Percentiles rank a stretch among this genome's conserved stretches.
These are phyloP conservation scores for Monosporascus sp. DNA, from an alignment of 2,329 filamentous ascomycete genomes.

Conservation along the genomic window DNA sequence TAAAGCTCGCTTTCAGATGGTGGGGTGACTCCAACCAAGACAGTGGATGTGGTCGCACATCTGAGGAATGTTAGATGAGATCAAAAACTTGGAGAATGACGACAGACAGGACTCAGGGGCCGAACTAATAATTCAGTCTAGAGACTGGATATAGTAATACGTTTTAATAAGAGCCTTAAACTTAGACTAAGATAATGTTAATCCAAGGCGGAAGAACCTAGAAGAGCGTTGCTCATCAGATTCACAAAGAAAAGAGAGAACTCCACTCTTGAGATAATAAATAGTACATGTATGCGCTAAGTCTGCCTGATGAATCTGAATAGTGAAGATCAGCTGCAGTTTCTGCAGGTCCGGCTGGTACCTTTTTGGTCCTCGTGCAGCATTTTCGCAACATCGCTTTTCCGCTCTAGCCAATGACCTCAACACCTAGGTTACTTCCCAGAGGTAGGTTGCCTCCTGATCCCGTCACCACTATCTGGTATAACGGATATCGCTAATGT, in stretches of 20 bases:
- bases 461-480: too few species aligned
- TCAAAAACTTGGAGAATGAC: not conserved
- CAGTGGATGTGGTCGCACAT: not conserved
- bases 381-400: not conserved
- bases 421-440: not conserved
- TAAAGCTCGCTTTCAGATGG: not conserved
- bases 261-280: too few species aligned
- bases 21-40: not conserved
- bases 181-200: not conserved
- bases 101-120: not conserved
- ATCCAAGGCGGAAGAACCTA: too few species aligned
- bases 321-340: not conserved
- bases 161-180: not conserved
- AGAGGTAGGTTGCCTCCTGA: too few species aligned
- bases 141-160: not conserved
- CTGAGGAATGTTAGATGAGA: not conserved
- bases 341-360: not conserved
- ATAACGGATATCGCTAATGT: not conserved
- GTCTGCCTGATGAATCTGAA: too few species aligned
- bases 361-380: not conserved
- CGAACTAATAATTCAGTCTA: not conserved
- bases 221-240: too few species aligned
- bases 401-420: not conserved
- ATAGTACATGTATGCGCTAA: too few species aligned
- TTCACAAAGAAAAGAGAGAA: too few species aligned